Conservation (phyloP, 2,329 filamentous ascomycete genomes). For the Biscogniauxia mediterranea region DNA sequence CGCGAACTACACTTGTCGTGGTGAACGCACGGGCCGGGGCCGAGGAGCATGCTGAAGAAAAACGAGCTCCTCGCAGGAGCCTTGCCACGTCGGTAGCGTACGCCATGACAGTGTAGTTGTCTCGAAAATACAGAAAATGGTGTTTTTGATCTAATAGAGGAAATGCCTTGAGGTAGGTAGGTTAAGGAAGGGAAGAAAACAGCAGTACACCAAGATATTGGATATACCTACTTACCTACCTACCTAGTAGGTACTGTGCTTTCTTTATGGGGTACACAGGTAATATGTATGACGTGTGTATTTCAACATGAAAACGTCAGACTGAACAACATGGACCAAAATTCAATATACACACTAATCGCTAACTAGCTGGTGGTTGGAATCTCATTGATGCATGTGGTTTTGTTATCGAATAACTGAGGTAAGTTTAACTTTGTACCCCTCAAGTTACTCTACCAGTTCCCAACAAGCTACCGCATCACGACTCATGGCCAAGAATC, state of each 20-base stretch:
- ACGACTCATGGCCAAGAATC: no score
- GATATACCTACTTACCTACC: no score
- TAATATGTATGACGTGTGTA: not conserved
- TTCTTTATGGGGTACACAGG: not conserved
- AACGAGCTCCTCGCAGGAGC: not conserved
- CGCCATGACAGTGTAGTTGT: not conserved
- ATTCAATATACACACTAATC: no score
- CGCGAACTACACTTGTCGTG: not conserved
- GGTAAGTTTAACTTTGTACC: no score
- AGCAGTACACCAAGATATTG: not conserved
- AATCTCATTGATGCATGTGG: no score
- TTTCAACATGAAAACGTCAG: not conserved
- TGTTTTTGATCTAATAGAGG: no score
- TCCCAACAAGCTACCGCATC: no score
- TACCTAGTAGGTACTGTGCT: no score
- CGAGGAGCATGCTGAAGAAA: not conserved
- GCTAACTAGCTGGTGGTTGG: no score
- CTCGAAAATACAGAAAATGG: not conserved
- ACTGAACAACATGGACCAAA: not conserved
- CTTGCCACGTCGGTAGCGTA: not conserved
- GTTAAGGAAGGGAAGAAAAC: not conserved
- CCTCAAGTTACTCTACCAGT: no score
- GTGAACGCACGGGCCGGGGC: not conserved
- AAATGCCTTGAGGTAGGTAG: no score
- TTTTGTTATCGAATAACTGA: no score